A percentile compares a stretch with the other conserved stretches of the same genome.
phyloP scores from a whole-genome alignment of 202 grass and related monocot species.

The Panicum hallii region DNA sequence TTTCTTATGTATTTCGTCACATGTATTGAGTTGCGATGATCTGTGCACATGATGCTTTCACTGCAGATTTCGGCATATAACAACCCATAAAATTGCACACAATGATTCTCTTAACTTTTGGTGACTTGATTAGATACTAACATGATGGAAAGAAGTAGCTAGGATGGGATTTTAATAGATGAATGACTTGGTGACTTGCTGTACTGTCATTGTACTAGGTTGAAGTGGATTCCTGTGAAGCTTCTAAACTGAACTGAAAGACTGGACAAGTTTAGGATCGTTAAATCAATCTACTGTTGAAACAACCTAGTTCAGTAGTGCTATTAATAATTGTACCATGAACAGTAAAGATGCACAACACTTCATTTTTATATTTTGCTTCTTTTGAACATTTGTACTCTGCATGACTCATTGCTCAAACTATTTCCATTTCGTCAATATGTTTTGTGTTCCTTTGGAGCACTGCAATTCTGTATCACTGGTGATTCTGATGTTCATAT shows the following conservation, averaged over 20 bases:
- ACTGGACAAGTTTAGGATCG: neutral
- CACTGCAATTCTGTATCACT: neutral
- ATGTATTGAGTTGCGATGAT: neutral
- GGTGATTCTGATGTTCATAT: conserved; percentile 33
- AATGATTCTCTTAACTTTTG: neutral
- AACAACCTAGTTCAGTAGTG: neutral
- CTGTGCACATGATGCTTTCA: neutral
- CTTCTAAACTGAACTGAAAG: conserved; percentile 28
- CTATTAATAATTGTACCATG: neutral
- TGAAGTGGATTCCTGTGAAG: conserved; percentile 32
- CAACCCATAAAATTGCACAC: conserved; percentile 12
- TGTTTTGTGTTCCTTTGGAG: conserved; percentile 1
- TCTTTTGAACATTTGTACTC: conserved; percentile 9
- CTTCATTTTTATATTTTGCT: neutral
- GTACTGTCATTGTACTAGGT: conserved; percentile 21
- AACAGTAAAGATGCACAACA: neutral
- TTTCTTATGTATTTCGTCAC: neutral
- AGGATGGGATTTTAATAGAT: conserved; percentile 31
- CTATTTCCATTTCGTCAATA: neutral
- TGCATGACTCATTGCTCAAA: conserved; percentile 12
- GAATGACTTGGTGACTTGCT: conserved; percentile 20
- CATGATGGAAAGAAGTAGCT: conserved; percentile 10
- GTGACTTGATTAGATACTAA: conserved; percentile 22
- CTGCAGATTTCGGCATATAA: conserved; percentile 18
- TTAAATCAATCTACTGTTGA: neutral